phyloP scores from a whole-genome alignment of 257 asterid genomes.

The Plectranthus barbatus region DNA sequence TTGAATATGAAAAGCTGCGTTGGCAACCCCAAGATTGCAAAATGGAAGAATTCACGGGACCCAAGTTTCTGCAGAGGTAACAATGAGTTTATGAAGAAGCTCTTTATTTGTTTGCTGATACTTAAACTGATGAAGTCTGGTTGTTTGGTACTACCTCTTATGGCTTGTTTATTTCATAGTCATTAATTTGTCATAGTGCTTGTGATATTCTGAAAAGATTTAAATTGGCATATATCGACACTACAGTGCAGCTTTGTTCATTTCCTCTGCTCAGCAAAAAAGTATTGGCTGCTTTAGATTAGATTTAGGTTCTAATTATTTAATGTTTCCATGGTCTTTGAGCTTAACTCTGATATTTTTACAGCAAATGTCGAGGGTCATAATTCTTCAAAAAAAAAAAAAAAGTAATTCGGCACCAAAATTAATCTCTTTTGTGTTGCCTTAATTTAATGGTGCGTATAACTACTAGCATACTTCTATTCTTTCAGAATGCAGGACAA shows the following conservation, averaged over 20 bases:
- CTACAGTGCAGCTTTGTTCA: neutral
- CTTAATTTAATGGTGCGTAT: neutral
- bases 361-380: neutral
- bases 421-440: neutral
- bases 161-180: neutral
- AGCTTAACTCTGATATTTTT: neutral
- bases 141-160: neutral
- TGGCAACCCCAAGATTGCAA: conserved; percentile 75
- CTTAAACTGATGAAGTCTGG: neutral
- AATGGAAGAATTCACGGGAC: conserved; percentile 63
- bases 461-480: neutral
- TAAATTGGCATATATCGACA: neutral
- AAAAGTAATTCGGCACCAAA: no score
- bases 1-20: conserved; percentile 73
- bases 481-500: conserved; percentile 69
- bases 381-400: no score
- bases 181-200: neutral
- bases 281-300: neutral
- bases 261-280: neutral
- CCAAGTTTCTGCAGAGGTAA: conserved; percentile 66
- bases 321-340: neutral
- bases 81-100: conserved; percentile 5
- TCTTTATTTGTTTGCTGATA: conserved; percentile 7
- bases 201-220: neutral
- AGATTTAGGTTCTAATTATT: neutral